These are phyloP conservation scores for Datura wrightii DNA, from an alignment of 257 asterid genomes.

Conservation along the genomic window DNA sequence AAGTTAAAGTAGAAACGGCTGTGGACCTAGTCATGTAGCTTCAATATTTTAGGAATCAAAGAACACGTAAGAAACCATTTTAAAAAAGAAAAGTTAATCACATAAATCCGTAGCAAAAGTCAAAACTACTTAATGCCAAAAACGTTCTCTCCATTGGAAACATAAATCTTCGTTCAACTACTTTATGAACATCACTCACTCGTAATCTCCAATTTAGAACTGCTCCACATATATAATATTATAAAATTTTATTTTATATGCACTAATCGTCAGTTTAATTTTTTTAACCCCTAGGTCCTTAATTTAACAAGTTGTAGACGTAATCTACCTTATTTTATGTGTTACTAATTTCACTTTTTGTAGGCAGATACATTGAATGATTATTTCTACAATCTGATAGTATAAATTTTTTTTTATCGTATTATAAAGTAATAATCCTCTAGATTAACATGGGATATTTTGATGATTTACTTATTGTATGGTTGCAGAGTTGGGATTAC, in stretches of 20 bases:
- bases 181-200: not conserved
- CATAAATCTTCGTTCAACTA: not conserved
- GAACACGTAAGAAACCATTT: not conserved
- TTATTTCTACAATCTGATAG: too few relatives aligned
- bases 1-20: not conserved
- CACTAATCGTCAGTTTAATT: too few relatives aligned
- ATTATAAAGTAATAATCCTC: too few relatives aligned
- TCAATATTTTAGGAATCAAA: not conserved
- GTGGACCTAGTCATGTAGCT: not conserved
- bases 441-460: too few relatives aligned
- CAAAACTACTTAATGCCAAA: not conserved
- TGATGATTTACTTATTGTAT: not conserved
- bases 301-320: too few relatives aligned
- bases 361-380: too few relatives aligned
- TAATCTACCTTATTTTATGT: too few relatives aligned
- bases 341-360: too few relatives aligned
- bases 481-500: slow-evolving; percentile 60
- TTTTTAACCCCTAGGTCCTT: too few relatives aligned
- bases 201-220: not conserved
- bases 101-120: not conserved
- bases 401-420: too few relatives aligned
- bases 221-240: not conserved
- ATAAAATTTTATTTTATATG: too few relatives aligned
- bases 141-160: not conserved
- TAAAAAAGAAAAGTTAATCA: not conserved